Conservation (phyloP, 331 rosid genomes). For the Phaseolus coccineus region DNA sequence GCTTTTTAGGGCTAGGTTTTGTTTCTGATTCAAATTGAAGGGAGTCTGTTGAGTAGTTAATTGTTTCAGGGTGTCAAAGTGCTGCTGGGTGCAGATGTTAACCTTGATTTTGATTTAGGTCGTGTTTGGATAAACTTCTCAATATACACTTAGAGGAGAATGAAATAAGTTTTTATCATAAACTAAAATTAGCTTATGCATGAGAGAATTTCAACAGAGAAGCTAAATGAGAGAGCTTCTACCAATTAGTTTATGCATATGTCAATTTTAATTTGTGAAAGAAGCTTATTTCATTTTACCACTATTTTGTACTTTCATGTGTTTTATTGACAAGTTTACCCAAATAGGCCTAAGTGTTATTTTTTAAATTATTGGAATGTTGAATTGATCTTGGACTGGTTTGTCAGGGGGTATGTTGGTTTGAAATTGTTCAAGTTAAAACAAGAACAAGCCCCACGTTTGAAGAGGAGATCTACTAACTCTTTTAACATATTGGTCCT, state of each 20-base stretch:
- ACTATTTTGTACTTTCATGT: neutral
- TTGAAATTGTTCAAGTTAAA: slow-evolving; percentile 97
- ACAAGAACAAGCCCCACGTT: slow-evolving; percentile 96
- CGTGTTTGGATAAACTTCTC: neutral
- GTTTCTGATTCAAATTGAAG: slow-evolving; percentile 37
- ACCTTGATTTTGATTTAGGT: slow-evolving; percentile 9
- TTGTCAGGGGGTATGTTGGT: slow-evolving; percentile 99
- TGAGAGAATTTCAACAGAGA: neutral
- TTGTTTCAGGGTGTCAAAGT: slow-evolving; percentile 43
- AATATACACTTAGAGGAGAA: neutral
- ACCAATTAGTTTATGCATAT: neutral
- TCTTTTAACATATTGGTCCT: slow-evolving; percentile 79
- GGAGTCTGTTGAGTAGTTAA: slow-evolving; percentile 28
- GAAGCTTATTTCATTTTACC: neutral
- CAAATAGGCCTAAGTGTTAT: neutral
- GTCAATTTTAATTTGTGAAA: neutral
- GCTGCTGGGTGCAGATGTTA: slow-evolving; percentile 46
- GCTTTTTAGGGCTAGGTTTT: neutral
- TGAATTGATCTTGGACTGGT: slow-evolving; percentile 80
- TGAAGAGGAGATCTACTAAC: slow-evolving; percentile 81
- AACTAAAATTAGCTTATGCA: neutral
- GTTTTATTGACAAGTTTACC: neutral
- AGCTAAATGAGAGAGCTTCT: neutral
- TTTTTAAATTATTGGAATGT: slow-evolving; percentile 51
- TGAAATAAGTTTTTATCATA: neutral